Conservation (phyloP, 495 filamentous ascomycete species). For the Usnea hakonensis region DNA sequence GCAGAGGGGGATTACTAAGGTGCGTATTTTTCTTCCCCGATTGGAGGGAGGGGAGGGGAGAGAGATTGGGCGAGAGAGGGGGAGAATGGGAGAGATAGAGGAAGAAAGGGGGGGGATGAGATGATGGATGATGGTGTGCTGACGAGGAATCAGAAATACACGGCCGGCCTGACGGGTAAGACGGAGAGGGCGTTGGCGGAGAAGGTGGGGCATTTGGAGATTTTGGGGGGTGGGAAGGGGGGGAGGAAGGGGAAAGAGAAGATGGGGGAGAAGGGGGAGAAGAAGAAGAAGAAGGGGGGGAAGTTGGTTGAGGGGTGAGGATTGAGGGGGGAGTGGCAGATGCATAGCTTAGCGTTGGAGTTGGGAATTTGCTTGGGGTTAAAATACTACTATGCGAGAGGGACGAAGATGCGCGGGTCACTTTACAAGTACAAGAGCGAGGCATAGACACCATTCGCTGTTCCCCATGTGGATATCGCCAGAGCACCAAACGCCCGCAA, state of each 20-base stretch:
- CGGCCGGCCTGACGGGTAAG: slow-evolving; percentile 50
- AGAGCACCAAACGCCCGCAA: neutral
- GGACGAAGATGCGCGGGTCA: neutral
- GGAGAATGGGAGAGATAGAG: too few relatives aligned
- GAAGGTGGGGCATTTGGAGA: slow-evolving; percentile 55
- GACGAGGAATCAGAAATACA: slow-evolving; percentile 51
- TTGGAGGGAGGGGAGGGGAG: neutral
- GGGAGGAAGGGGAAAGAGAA: neutral
- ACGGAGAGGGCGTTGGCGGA: slow-evolving; percentile 61
- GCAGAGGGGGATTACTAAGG: slow-evolving; percentile 56
- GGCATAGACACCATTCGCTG: neutral
- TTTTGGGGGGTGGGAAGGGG: slow-evolving; percentile 25
- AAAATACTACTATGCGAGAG: neutral
- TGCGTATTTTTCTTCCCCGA: slow-evolving; percentile 23
- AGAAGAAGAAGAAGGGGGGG: neutral
- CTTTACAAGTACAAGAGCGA: slow-evolving; percentile 1
- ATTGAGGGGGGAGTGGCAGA: neutral
- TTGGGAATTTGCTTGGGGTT: neutral
- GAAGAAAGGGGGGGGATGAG: too few relatives aligned
- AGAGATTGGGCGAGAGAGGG: too few relatives aligned
- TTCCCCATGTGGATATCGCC: neutral
- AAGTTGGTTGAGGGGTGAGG: neutral
- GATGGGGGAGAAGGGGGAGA: slow-evolving; percentile 6
- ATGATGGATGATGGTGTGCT: neutral
- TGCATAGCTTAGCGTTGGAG: slow-evolving; percentile 4